phyloP scores from a whole-genome alignment of 352 stramenopile genomes.

The Phytopythium boreale region DNA sequence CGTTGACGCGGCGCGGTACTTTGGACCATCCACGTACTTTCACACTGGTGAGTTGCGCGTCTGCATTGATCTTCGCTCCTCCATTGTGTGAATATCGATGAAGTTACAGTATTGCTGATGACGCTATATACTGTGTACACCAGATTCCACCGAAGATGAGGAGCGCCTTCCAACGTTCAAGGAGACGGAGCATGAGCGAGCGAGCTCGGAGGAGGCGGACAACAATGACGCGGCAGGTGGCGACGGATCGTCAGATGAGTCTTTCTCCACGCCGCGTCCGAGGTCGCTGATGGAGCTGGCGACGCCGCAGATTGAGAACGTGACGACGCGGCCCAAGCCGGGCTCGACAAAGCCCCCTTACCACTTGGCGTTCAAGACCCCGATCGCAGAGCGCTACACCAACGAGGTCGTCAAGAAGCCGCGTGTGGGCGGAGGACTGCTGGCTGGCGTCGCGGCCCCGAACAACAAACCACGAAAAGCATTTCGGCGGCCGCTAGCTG shows the following conservation, averaged over 20 bases:
- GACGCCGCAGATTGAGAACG: slow-evolving; percentile 18
- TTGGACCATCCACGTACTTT: slow-evolving; percentile 49
- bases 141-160: slow-evolving; percentile 14
- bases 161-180: not conserved
- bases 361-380: slow-evolving; percentile 33
- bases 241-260: slow-evolving; percentile 17
- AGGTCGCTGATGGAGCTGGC: slow-evolving; percentile 18
- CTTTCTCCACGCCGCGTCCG: slow-evolving; percentile 30
- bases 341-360: slow-evolving; percentile 10
- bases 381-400: slow-evolving; percentile 18
- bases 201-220: slow-evolving; percentile 11
- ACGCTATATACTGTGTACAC: not conserved
- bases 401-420: slow-evolving; percentile 55
- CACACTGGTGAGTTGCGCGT: slow-evolving; percentile 12
- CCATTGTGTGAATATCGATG: not conserved
- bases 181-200: not conserved
- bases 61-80: not conserved
- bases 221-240: slow-evolving; percentile 21
- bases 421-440: slow-evolving; percentile 18
- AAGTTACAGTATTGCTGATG: no score
- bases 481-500: slow-evolving; percentile 45
- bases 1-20: slow-evolving; percentile 61
- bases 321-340: slow-evolving; percentile 2
- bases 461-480: slow-evolving; percentile 44
- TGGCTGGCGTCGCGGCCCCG: slow-evolving; percentile 20